Percentiles rank a stretch among this genome's conserved stretches.
These are phyloP conservation scores for Colletotrichum cereale DNA, from an alignment of 2,329 filamentous ascomycete species.

Conservation along the genomic window DNA sequence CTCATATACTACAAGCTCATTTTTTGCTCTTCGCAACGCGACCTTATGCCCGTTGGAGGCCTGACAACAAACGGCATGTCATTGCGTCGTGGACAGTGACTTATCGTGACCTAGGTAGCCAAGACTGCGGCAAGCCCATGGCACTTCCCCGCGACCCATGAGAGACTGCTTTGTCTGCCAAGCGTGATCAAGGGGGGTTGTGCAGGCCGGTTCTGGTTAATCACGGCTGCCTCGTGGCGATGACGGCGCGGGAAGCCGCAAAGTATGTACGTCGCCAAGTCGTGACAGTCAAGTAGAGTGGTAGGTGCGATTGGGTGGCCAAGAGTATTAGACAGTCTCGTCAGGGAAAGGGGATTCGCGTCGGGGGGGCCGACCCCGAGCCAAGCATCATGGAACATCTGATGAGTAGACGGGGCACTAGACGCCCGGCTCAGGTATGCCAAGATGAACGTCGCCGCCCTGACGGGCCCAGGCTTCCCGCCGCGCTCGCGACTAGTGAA, in stretches of 20 bases:
- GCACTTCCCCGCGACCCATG: not conserved
- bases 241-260: not conserved
- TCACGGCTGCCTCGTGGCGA: not conserved
- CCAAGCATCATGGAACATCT: not conserved
- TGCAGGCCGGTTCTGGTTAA: not conserved
- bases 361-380: too few relatives aligned
- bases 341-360: not conserved
- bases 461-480: not conserved
- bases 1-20: not conserved
- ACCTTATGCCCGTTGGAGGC: not conserved
- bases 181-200: too few relatives aligned
- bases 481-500: not conserved
- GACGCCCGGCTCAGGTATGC: not conserved
- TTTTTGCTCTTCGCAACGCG: not conserved
- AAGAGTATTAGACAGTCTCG: not conserved
- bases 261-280: not conserved
- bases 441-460: not conserved
- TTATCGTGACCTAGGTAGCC: not conserved
- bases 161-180: not conserved
- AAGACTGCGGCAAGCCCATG: not conserved
- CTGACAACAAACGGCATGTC: not conserved
- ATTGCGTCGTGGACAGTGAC: not conserved
- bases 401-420: not conserved
- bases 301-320: not conserved
- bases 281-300: not conserved